Evolutionary conservation across 441 rosid species (phyloP).

Genomic region (Pelargonium fulgidum): DNA sequence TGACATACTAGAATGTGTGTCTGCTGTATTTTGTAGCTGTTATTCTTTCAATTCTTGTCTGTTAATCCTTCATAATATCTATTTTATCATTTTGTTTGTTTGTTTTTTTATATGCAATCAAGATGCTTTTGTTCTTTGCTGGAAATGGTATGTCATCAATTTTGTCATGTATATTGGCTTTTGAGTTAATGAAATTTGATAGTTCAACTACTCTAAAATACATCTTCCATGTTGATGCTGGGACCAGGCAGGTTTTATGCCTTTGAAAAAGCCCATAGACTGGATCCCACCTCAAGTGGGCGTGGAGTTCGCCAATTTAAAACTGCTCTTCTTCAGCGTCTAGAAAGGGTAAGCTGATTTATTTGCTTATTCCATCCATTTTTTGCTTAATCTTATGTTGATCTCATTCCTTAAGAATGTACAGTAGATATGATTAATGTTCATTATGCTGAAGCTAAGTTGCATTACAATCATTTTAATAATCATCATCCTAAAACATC

Average conservation of each 20-base stretch:
- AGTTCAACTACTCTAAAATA: neutral
- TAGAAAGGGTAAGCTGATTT: slow-evolving; percentile 55
- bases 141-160: neutral
- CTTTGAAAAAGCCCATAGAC: slow-evolving; percentile 86
- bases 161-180: neutral
- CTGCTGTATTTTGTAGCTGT: neutral
- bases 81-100: neutral
- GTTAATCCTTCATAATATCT: neutral
- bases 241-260: slow-evolving; percentile 91
- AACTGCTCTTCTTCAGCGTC: slow-evolving; percentile 96
- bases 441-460: neutral
- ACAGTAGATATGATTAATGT: neutral
- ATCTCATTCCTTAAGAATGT: neutral
- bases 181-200: neutral
- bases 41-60: neutral
- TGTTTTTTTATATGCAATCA: neutral
- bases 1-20: neutral
- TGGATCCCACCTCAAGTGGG: slow-evolving; percentile 96
- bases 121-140: neutral
- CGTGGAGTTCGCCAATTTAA: slow-evolving; percentile 97
- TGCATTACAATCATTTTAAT: neutral
- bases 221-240: slow-evolving; percentile 1
- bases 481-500: neutral
- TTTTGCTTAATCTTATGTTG: neutral
- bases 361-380: slow-evolving; percentile 1